Evolutionary conservation across 225 moss, liverwort and hornwort species (phyloP), one percentile per base, ranked within the genome.

Genomic region (Pseudisothecium myosuroides): DNA sequence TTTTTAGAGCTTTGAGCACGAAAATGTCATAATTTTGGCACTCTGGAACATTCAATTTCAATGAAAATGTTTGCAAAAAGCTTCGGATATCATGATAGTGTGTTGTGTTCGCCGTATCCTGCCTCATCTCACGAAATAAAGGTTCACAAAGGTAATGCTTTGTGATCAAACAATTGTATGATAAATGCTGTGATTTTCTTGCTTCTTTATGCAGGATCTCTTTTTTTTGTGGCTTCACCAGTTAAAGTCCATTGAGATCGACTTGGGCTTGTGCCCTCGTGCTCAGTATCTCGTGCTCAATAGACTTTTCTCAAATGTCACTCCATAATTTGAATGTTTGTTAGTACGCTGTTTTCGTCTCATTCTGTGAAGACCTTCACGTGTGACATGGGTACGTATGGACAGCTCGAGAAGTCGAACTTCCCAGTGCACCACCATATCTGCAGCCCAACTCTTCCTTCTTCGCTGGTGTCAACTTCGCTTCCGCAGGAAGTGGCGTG

Each of bases 401-500:
- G 52, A 63, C 89, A 95, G 95, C 95, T 75, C 88, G 92, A 73
- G 87, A 86, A 65, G 86, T 95, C 52, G 56, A 59, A 22, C 75
- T 95, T 14, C 93, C 94, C 17, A 87, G 19, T 72, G 92, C 92
- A 41, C 86, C 88, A 32, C 91, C 95, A 23, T 93, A 88, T 82
- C 83, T 95, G 71, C 85, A 85, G 73, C 93, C 93, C 39, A 88
- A 85, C 59, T 90, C 86, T 34, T 91, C 86, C 45, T 91, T 87
- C 89, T 78, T 65, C 21, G 83, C 72, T 19, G 93, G 94, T 28
- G 91, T 76, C 39, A 95, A 93, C 82, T 93, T 95, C n/a, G 95
- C 92, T 56, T 95, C 95, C 21, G 90, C 91, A 24, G 93, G 94
- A 66, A 95, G 95, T 72, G 93, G 94, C 71, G 77, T 94, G 43